phyloP scores from a whole-genome alignment of 2,329 filamentous ascomycete species.

The Chalaropsis ovoidea region DNA sequence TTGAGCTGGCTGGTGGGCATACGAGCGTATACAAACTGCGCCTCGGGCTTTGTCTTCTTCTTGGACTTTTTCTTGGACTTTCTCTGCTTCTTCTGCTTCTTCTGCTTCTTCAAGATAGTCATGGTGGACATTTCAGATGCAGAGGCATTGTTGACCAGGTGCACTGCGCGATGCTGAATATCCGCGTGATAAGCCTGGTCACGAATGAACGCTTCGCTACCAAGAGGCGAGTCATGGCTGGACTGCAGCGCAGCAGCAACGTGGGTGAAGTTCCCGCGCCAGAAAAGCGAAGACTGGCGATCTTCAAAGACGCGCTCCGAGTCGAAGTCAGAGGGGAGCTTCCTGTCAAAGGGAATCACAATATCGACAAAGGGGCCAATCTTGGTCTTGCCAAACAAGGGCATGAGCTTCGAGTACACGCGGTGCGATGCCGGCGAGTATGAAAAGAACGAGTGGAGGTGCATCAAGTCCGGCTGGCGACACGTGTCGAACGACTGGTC shows the following conservation, averaged over 20 bases:
- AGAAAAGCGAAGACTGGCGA: constrained; percentile 59
- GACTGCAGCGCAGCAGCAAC: constrained; percentile 13
- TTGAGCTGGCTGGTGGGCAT: constrained; percentile 12
- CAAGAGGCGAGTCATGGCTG: constrained; percentile 16
- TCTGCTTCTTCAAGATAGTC: constrained; percentile 40
- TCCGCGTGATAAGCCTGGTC: constrained; percentile 53
- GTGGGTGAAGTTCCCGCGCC: constrained; percentile 46
- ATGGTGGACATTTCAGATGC: constrained; percentile 45
- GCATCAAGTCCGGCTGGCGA: constrained; percentile 63
- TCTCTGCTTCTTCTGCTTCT: constrained; percentile 35
- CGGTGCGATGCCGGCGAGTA: constrained; percentile 49
- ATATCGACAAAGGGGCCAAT: constrained; percentile 66
- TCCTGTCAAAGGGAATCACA: constrained; percentile 49
- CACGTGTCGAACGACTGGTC: constrained; percentile 56
- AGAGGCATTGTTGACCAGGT: constrained; percentile 53
- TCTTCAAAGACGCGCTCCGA: constrained; percentile 42
- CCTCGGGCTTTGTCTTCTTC: background rate
- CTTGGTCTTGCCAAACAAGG: constrained; percentile 67
- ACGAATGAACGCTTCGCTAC: constrained; percentile 42
- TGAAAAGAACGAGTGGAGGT: constrained; percentile 61
- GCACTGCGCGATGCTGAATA: constrained; percentile 61
- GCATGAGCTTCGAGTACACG: constrained; percentile 54
- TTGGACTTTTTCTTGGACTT: background rate
- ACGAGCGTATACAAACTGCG: constrained; percentile 22
- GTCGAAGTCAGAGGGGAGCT: constrained; percentile 32